Evolutionary conservation across 2,329 filamentous ascomycete genomes (phyloP), one percentile per base, ranked within the genome.

Genomic region (Fusarium torreyae): DNA sequence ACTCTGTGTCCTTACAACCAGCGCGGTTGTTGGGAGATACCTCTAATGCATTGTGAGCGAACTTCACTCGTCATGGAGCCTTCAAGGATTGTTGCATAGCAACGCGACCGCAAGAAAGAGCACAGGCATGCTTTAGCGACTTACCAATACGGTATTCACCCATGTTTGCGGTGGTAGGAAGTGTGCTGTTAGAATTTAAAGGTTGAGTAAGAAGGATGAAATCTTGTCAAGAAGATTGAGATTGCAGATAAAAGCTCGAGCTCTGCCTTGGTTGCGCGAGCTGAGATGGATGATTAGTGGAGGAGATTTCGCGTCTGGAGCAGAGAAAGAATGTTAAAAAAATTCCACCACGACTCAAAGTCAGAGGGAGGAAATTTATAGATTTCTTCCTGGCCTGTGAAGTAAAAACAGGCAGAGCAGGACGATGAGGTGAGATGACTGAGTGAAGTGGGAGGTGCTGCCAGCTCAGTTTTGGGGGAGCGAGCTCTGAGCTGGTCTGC

Each of bases 1-100:
- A 98, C 67, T 89, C 84, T 7, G 83, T 84, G 76, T 90, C 90
- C 67, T 90, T 86, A 82, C 94, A 98, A 51, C 83, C 88, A 54
- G 94, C 93, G 61, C 94, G 91, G 74, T 86, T 88, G 77, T 87
- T 91, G 45, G 84, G 81, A n/a, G 92, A 88, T 33, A 91, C 72
- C 79, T 97, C 94, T 97, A 75, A n/a, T 31, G 26, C 18, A 48
- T 33, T 33, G 56, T 72, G 42, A 71, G 63, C 33, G 53, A 69
- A 39, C 61, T 46, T 61, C 46, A 44, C 28, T 53, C 52, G 36
- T 43, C 39, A 38, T 56, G 57, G 38, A 61, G 56, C 45, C 51
- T 45, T 33, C 11, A 39, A 36, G 22, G 24, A 44, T 24, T 42
- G 46, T 34, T 49, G 43, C 45, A 36, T 57, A 43, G 40, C 28